Evolutionary conservation across 768 basidiomycete species (phyloP), one percentile per base, ranked within the genome.

Genomic region (Suillus discolor): DNA sequence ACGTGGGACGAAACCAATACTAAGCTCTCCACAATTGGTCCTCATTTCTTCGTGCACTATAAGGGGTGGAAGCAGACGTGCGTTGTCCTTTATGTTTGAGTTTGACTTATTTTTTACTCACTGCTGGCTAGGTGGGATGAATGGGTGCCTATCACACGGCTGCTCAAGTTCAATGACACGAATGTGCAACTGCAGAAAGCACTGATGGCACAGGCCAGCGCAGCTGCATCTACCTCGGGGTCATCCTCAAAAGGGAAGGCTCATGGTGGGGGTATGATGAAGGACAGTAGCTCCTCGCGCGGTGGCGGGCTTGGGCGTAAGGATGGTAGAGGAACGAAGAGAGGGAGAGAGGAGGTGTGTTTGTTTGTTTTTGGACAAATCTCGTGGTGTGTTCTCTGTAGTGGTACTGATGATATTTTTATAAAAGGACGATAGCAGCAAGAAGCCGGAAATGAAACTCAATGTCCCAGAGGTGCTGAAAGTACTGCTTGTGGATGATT

Each of bases 21-120:
- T 1, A 82, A 85, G 49, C 83, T 85, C 6, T 87, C 88, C 7
- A 75, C 78, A 12, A 76, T 85, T 3, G 97, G 96, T 7, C 86
- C 88, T 4, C 94, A 97, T 71, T 98, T 94, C 78, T 90, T 92
- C 67, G 96, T 99, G 45, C 97, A 99, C 77, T 99, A 99, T 84
- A 97, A 98, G 78, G 97, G 97, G 11, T 99, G 97, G 97, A 99
- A 98, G 76, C 92, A 94, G 77, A 96, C 94, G 94, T 96, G 74
- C 69, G 87, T 81, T 25, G 12, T 31, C 39, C 51, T 16, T 53
- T 42, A 15, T 39, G 0, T n/a, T 60, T 53, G 25, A 28, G 2
- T 57, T 47, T 61, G 39, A 61, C 55, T 53, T 42, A n/a, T 60
- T 20, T 36, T 15, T 66, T 42, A 23, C 23, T 16, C 15, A 41